Evolutionary conservation across 768 basidiomycete genomes (phyloP).

Genomic region (Rhizopogon rudus): DNA sequence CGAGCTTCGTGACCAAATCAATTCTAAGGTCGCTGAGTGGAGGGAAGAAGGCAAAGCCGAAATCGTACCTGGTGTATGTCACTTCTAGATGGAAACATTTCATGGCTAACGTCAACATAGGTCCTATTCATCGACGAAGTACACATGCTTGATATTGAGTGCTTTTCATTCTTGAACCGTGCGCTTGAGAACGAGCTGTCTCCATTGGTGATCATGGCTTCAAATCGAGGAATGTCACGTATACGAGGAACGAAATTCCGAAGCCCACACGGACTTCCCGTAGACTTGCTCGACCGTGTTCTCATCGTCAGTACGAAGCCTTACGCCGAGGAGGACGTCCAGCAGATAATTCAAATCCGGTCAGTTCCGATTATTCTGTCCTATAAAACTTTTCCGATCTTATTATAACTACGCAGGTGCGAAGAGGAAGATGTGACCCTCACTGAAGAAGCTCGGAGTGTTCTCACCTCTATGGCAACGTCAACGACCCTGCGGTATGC

Average conservation of each 20-base stretch:
- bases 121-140: constrained; percentile 99
- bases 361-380: constrained; percentile 18
- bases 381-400: constrained; percentile 1
- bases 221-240: constrained; percentile 90
- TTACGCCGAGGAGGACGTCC: constrained; percentile 78
- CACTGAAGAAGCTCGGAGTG: constrained; percentile 61
- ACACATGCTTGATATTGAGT: constrained; percentile 99
- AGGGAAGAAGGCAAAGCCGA: constrained; percentile 98
- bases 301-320: constrained; percentile 92
- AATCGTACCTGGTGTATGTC: constrained; percentile 88
- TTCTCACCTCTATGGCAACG: constrained; percentile 85
- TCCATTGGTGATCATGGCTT: constrained; percentile 97
- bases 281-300: constrained; percentile 91
- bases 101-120: constrained; percentile 30
- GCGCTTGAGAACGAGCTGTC: constrained; percentile 92
- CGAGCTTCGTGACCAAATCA: constrained; percentile 93
- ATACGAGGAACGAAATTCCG: constrained; percentile 95
- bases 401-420: constrained; percentile 42
- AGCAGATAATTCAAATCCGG: constrained; percentile 92
- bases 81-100: neutral
- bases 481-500: constrained; percentile 93
- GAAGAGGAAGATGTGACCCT: constrained; percentile 95
- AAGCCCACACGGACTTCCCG: constrained; percentile 91
- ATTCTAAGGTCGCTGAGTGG: constrained; percentile 96
- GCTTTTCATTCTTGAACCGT: constrained; percentile 97